Evolutionary conservation across 2,329 filamentous ascomycete species (phyloP).

Genomic region (Pleomassaria siparia): DNA sequence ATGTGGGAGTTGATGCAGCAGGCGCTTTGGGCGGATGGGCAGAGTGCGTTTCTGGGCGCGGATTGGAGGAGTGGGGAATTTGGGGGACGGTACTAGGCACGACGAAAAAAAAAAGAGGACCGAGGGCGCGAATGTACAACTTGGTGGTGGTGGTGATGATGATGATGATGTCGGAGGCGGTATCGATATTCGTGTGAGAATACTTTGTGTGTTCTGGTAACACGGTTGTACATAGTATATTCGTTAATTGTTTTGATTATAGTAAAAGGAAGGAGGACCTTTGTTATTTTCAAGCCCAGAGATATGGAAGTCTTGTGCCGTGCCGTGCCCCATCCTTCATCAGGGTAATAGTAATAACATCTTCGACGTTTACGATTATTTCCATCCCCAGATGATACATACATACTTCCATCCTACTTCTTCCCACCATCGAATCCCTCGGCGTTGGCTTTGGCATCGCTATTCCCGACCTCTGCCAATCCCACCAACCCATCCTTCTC

Average conservation of each 20-base stretch:
- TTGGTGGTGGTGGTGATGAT: too few relatives aligned
- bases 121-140: not conserved
- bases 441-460: not conserved
- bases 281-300: too few relatives aligned
- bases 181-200: too few relatives aligned
- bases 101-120: not conserved
- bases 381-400: not conserved
- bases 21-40: not conserved
- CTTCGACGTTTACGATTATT: not conserved
- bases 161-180: too few relatives aligned
- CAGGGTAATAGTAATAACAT: not conserved
- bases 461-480: constrained; percentile 15
- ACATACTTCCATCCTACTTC: not conserved
- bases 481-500: constrained; percentile 47
- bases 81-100: not conserved
- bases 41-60: not conserved
- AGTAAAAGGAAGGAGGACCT: too few relatives aligned
- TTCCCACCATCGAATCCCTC: not conserved
- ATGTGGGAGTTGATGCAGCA: constrained; percentile 2
- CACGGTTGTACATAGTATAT: too few relatives aligned
- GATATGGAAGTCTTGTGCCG: not conserved
- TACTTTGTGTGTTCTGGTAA: too few relatives aligned
- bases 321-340: not conserved
- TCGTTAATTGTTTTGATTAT: too few relatives aligned
- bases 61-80: constrained; percentile 3